Evolutionary conservation across 1,139 yeast genomes (phyloP), one percentile per base, ranked within the genome.

Genomic region (Saccharomycopsis hybrid): DNA sequence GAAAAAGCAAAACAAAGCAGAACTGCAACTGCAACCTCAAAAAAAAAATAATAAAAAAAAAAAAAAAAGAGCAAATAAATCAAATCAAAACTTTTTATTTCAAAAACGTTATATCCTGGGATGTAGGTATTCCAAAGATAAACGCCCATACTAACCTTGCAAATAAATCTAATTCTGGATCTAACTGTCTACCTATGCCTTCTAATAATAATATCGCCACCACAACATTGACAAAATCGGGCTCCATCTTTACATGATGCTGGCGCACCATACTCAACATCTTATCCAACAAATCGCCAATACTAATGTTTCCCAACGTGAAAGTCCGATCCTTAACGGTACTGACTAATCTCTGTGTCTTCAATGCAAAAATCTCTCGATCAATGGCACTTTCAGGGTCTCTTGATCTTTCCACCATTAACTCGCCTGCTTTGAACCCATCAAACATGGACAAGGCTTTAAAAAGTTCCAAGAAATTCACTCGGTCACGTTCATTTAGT

Each of bases 221-320:
- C 18, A 92, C 85, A 30, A 94, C 96, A 29, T 96, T 88, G 44
- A 92, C 83, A 62, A 92, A 92, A 64, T 92, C 98, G 5, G 96
- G 95, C 62, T 92, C 99, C 96, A 94, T 86, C 62, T 97, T 76
- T 25, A 92, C 98, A 65, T 94, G 99, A 64, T 92, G 98, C 18
- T 73, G 72, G 53, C 97, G 74, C 18, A 94, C 97, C 97, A 92
- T 89, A 1, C 82, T 72, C 54, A 92, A 73, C 71, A 92, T 92
- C 61, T 82, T 85, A 58, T 89, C 94, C 53, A 92, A 71, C 54
- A 94, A 72, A 62, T 90, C 97, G 2, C 97, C 97, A 55, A 92
- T 85, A 46, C 94, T 85, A 27, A 94, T 85, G 49, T 88, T 85
- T 0, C 98, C 98, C 50, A 92, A 70, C 0, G 97, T 88, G 63